Percentiles rank a stretch among this genome's conserved stretches.
Conservation (phyloP, 129 eudicot species). For the sunflower (Helianthus annuus) region HanXRQr2.0-SUNRISE NC_035444.2:138565849-138566348, state of each 20-base stretch:
- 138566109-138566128: not conserved
- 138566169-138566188: slow-evolving; percentile 37
- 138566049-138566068: slow-evolving; percentile 78
- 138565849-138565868: slow-evolving; percentile 89
- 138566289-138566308: no score
- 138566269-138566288: no score
- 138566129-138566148: slow-evolving; percentile 17
- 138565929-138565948: no score
- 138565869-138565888: slow-evolving; percentile 78
- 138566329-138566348: no score
- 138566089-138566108: no score
- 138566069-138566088: not conserved
- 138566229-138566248: slow-evolving; percentile 50
- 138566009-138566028: slow-evolving; percentile 83
- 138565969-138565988: slow-evolving; percentile 11
- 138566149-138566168: slow-evolving; percentile 58
- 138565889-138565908: slow-evolving; percentile 82
- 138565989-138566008: slow-evolving; percentile 69
- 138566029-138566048: slow-evolving; percentile 97
- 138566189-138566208: slow-evolving; percentile 43
- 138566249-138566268: slow-evolving; percentile 67
- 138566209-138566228: slow-evolving; percentile 63
- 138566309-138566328: no score
- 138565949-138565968: no score
- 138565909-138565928: not conserved